Conservation (phyloP, 805 yeast genomes). For the Candida mattraensis region DNA sequence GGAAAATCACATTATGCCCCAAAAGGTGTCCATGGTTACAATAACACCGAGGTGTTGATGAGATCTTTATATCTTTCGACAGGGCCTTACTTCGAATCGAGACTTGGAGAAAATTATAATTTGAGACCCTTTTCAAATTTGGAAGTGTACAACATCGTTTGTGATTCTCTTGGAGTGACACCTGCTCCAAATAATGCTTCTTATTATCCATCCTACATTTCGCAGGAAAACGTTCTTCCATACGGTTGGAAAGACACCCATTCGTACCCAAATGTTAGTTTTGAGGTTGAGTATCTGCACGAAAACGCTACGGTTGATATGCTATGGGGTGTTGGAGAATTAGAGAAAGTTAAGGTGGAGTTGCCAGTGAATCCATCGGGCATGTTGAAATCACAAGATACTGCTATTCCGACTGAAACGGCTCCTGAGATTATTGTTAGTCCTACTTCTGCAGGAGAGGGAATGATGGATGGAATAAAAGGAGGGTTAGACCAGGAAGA, state of each 20-base stretch:
- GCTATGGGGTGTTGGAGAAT: conserved; percentile 28
- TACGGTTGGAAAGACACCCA: conserved; percentile 47
- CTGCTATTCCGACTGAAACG: conserved; percentile 3
- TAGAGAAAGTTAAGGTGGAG: conserved; percentile 16
- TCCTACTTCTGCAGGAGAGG: conserved; percentile 15
- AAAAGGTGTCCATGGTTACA: conserved; percentile 83
- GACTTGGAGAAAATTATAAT: conserved; percentile 32
- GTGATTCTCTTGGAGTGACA: conserved; percentile 55
- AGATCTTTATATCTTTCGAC: conserved; percentile 74
- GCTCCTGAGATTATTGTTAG: conserved; percentile 9
- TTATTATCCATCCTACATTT: conserved; percentile 26
- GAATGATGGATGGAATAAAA: conserved; percentile 17
- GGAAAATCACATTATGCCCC: conserved; percentile 54
- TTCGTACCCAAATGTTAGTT: conserved; percentile 52
- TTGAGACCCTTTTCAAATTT: conserved; percentile 68
- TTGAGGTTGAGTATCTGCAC: conserved; percentile 40
- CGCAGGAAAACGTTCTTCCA: conserved; percentile 33
- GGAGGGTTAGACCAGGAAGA: conserved; percentile 16
- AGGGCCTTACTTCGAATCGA: conserved; percentile 71
- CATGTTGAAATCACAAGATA: conserved; percentile 1
- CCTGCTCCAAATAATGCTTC: conserved; percentile 67
- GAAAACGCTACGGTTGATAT: conserved; percentile 53
- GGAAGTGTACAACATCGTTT: conserved; percentile 72
- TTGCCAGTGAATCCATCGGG: conserved; percentile 7
- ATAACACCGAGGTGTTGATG: conserved; percentile 76